phyloP scores from a whole-genome alignment of 2,329 filamentous ascomycete species.

The Aspergillus jensenii region DNA sequence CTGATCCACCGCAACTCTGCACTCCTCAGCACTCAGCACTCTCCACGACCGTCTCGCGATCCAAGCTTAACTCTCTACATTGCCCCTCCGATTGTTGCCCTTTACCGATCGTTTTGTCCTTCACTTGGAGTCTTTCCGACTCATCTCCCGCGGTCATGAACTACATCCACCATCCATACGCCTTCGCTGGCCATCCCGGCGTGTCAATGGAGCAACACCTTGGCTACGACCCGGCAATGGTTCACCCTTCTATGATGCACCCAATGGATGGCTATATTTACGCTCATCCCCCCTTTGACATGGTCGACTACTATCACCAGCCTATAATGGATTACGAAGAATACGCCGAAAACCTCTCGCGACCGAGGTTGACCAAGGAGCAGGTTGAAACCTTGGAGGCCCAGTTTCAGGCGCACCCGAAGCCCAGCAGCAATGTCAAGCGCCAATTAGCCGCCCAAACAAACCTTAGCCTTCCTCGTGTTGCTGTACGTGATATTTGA shows the following conservation, averaged over 20 bases:
- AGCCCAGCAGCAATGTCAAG: conserved; percentile 52
- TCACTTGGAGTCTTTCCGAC: conserved; percentile 7
- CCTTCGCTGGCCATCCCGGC: conserved; percentile 33
- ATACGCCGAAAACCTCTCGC: conserved; percentile 48
- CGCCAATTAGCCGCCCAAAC: conserved; percentile 50
- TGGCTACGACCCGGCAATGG: conserved; percentile 36
- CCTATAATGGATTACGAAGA: conserved; percentile 48
- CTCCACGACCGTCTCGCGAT: conserved; percentile 6
- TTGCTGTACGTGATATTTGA: conserved; percentile 44
- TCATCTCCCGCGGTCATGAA: conserved; percentile 32
- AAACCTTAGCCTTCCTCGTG: conserved; percentile 49
- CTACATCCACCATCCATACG: conserved; percentile 40
- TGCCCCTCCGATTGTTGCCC: background rate
- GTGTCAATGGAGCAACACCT: conserved; percentile 40
- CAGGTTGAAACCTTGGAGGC: conserved; percentile 51
- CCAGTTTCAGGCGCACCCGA: conserved; percentile 51
- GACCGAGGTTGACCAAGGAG: conserved; percentile 52
- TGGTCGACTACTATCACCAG: conserved; percentile 43
- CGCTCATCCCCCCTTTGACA: conserved; percentile 40
- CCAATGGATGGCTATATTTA: conserved; percentile 41
- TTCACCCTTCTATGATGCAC: conserved; percentile 39
- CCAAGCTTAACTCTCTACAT: conserved; percentile 5
- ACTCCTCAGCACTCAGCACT: conserved; percentile 1
- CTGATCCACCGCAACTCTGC: background rate
- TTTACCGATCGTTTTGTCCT: conserved; percentile 6